These are phyloP conservation scores for Spirogloea muscicola DNA, from an alignment of 139 green algal species.

Conservation along the genomic window DNA sequence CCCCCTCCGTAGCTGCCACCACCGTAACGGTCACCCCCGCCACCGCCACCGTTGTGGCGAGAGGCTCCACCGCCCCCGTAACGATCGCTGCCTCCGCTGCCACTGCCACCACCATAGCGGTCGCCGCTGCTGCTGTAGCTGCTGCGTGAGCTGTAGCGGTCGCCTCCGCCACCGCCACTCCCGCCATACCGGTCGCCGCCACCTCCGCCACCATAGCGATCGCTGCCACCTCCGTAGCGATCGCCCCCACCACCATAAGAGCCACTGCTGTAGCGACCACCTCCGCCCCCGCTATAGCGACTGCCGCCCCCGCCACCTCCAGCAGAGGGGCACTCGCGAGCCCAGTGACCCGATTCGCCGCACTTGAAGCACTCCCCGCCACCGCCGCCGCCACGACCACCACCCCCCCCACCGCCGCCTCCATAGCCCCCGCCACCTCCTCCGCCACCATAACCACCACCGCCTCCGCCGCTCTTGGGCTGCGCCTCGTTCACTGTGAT, in stretches of 20 bases:
- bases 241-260: conserved; percentile 20
- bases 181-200: conserved; percentile 24
- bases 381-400: conserved; percentile 6
- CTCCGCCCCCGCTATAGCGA: neutral
- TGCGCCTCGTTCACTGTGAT: conserved; percentile 72
- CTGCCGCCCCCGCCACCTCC: conserved; percentile 14
- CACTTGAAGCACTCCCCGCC: conserved; percentile 44
- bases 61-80: conserved; percentile 9
- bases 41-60: too few relatives aligned
- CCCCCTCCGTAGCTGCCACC: neutral
- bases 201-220: neutral
- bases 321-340: conserved; percentile 31
- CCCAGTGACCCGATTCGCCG: conserved; percentile 28
- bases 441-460: neutral
- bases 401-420: conserved; percentile 3
- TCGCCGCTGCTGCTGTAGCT: too few relatives aligned
- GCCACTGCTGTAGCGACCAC: conserved; percentile 5
- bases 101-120: too few relatives aligned
- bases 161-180: too few relatives aligned
- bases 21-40: conserved; percentile 4
- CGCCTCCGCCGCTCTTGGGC: conserved; percentile 52
- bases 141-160: too few relatives aligned
- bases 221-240: conserved; percentile 6
- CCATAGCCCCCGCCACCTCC: conserved; percentile 8
- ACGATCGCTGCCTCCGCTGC: conserved; percentile 7